Evolutionary conservation across 2,329 filamentous ascomycete genomes (phyloP).

Genomic region (Fusarium zealandicum): DNA sequence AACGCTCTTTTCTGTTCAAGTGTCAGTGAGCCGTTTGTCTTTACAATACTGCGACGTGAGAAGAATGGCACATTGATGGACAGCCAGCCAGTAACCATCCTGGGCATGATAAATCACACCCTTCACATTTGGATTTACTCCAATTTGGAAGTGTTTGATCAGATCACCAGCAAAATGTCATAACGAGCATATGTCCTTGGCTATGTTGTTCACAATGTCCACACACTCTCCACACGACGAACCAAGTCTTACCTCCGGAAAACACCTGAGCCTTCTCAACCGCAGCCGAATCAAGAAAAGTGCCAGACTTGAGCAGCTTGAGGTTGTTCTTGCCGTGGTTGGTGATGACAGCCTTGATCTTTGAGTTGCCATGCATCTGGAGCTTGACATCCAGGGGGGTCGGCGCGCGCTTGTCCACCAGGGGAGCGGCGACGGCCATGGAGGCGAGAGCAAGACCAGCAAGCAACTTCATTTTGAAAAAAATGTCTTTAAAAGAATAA

Average conservation of each 20-base stretch:
- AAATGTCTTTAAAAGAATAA: slow-evolving; percentile 19
- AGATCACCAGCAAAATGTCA: no score
- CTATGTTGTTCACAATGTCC: no score
- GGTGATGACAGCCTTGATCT: slow-evolving; percentile 60
- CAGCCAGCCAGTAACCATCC: no score
- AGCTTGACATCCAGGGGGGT: slow-evolving; percentile 55
- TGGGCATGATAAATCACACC: no score
- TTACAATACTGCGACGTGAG: background rate
- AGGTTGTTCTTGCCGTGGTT: slow-evolving; percentile 59
- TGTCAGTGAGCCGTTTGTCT: background rate
- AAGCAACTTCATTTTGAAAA: slow-evolving; percentile 41
- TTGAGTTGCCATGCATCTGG: slow-evolving; percentile 58
- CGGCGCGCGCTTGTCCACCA: slow-evolving; percentile 45
- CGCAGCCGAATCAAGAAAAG: slow-evolving; percentile 59
- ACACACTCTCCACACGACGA: background rate
- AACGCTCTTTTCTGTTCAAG: slow-evolving; percentile 47
- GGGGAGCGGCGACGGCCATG: slow-evolving; percentile 36
- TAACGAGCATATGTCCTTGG: no score
- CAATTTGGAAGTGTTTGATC: no score
- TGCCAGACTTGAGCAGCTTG: slow-evolving; percentile 62
- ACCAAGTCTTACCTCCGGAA: slow-evolving; percentile 49
- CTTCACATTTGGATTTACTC: no score
- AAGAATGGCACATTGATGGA: no score
- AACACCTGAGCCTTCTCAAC: slow-evolving; percentile 62
- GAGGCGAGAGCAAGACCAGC: slow-evolving; percentile 39